Base-by-base conservation (phyloP, 169 alveolate species). In the Plasmodium adleri region DNA sequence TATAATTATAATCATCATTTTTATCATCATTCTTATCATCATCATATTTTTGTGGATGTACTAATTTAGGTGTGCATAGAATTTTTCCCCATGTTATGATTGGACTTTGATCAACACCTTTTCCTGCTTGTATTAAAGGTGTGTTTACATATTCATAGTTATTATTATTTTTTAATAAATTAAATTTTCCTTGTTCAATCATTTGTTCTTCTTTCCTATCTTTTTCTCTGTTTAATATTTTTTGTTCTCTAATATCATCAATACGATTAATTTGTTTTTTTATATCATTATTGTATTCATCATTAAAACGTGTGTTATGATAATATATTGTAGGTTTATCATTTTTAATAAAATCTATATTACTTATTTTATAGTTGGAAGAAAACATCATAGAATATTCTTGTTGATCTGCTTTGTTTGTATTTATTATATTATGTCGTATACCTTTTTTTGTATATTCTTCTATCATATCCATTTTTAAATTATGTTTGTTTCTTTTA, bases 361-460 rank as follows among this genome's bases (percentile, higher is more conserved):
- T 43, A 58, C 67, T 78, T 15, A 59, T 10, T 60, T 64, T 58
- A 24, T 47, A 26, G 39, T n/a, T 43, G 4, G 74, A 32, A 8
- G 92, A 90, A 63, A 75, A 60, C 76, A 73, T 89, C 86, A 92
- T 88, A 1, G 91, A 22, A 12, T 72, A 24, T 10, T 70, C 76
- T 58, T 93, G 88, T 22, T 92, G 66, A 56, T 62, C 93, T 6
- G 83, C 58, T 8, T 52, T 72, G 49, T 88, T 93, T 22, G 92
- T 70, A 50, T 50, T 88, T 43, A 90, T 28, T 6, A 74, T 22
- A 17, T 63, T 6, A 47, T 88, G 73, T 47, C 54, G 83, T 64
- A 80, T 83, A 50, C 96, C 96, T 52, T 88, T 59, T 72, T 92
- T 88, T 59, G 96, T 93, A 39, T 68, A 67, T 68, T 68, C 76